Evolutionary conservation across 2,329 filamentous ascomycete genomes (phyloP), one percentile per base, ranked within the genome.

Genomic region (Fusarium sarcochroum): DNA sequence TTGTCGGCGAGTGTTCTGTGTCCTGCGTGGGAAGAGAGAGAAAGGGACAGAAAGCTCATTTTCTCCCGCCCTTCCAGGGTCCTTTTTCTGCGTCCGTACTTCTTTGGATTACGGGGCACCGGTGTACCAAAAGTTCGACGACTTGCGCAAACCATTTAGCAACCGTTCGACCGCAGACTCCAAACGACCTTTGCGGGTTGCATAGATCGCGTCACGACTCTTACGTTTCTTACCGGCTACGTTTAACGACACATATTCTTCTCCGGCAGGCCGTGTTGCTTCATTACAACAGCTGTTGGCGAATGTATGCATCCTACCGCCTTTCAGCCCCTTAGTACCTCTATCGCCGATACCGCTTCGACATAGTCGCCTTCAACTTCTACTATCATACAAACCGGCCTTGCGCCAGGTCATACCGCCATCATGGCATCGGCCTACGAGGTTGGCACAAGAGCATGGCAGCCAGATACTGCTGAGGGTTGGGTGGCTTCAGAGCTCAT

Each of bases 401-500:
- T 70, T 62, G 66, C 66, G 69, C 71, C 70, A 55, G 71, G 73
- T 69, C 53, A 66, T 65, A 74, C 57, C 61, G 73, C 73, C 79
- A 80, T 78, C 82, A 97, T 97, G 94, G 93, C 93, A 85, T 92
- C 97, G 82, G 93, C 89, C 79, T 98, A 97, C 84, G 94, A 98
- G 86, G 89, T 98, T 78, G 96, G 95, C 78, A 98, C 95, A 76
- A 90, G 93, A 88, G 96, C 94, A 79, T 99, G 96, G 96, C 96
- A 98, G 88, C 94, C 96, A 75, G 96, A 99, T 85, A 85, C 89
- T 80, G 93, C 93, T 66, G 95, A 99, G 82, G 96, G 96, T 83
- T 99, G 96, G 95, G 90, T 99, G 80, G 92, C 94, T 78, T 98
- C 96, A 46, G 94, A 98, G 86, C 92, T 99, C 75, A 86, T 91